Evolutionary conservation across 495 filamentous ascomycete genomes (phyloP).

Genomic region (Penicillium dipodomyicola): DNA sequence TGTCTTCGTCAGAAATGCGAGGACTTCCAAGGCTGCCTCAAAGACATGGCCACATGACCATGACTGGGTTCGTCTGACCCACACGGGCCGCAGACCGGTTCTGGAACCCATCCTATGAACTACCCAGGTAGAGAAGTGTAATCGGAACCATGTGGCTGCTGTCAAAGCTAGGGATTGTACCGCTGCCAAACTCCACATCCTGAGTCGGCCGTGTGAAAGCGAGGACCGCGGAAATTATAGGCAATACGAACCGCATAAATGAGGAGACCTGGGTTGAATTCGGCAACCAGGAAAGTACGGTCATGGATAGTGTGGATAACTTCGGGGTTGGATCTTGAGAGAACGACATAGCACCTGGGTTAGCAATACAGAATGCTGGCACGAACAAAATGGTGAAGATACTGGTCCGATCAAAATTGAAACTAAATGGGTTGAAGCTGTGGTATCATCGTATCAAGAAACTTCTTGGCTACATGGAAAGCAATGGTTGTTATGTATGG

Average conservation of each 20-base stretch:
- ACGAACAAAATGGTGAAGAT: constrained; percentile 10
- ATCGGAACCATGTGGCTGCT: constrained; percentile 13
- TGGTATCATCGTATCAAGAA: background rate
- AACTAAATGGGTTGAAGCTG: no score
- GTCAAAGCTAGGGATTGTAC: constrained; percentile 6
- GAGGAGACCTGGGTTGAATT: background rate
- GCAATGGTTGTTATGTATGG: constrained; percentile 15
- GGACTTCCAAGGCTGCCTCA: background rate
- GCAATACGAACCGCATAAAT: background rate
- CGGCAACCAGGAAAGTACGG: background rate
- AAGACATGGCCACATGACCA: constrained; percentile 6
- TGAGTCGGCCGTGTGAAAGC: constrained; percentile 12
- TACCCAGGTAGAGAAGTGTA: background rate
- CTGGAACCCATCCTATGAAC: no score
- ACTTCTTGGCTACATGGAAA: constrained; percentile 10
- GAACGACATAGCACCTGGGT: constrained; percentile 1
- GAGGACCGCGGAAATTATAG: background rate
- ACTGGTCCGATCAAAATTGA: background rate
- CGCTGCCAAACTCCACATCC: constrained; percentile 6
- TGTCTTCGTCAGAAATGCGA: constrained; percentile 7
- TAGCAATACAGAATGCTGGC: constrained; percentile 6
- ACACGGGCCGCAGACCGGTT: background rate
- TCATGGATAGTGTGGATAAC: background rate
- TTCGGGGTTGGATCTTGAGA: background rate
- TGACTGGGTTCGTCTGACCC: constrained; percentile 15